Evolutionary conservation across 1,284 basidiomycete species (phyloP), one percentile per base, ranked within the genome.

Genomic region (Puccinia hordei): DNA sequence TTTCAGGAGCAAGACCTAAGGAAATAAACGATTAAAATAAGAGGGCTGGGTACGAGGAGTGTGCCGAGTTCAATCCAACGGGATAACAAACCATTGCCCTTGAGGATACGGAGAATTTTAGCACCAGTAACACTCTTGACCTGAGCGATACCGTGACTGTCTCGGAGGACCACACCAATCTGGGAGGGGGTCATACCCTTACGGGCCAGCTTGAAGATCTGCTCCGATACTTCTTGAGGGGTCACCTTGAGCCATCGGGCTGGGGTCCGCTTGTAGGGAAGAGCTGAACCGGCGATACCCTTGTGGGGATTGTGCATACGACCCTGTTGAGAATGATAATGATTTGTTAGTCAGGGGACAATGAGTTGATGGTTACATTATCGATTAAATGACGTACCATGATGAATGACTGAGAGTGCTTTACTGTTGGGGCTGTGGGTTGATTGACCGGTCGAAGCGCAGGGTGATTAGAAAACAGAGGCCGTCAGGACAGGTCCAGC

Each of bases 61-160:
- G 57, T n/a, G 46, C 6, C 17, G 46, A 15, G 49, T 27, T 81
- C 46, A 59, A 78, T 71, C 53, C 78, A 19, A 76, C 44, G 55
- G 46, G 75, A 77, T 55, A 61, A 87, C 90, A 87, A 86, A 94
- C 94, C 94, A 86, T 94, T 90, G 83, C 92, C 91, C 90, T 98
- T 98, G 87, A 98, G 90, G 89, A 98, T 95, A 89, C 96, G 92
- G 85, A 98, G 91, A 86, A 99, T 96, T 91, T 98, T 98, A 93
- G 97, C 98, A 87, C 95, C 96, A 82, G 96, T 98, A 86, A 98
- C 92, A 88, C 93, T 94, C 85, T 95, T 94, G 87, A 98, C 95
- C 87, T 90, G 88, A 86, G 96, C 95, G 85, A 98, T 92, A 86
- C 96, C 96, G 87, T 98, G 93, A 85, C 93, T 94, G 90, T 98